A percentile compares a stretch with the other conserved stretches of the same genome.
Conservation (phyloP, 345 rosid species). For the Salix caprea region DNA sequence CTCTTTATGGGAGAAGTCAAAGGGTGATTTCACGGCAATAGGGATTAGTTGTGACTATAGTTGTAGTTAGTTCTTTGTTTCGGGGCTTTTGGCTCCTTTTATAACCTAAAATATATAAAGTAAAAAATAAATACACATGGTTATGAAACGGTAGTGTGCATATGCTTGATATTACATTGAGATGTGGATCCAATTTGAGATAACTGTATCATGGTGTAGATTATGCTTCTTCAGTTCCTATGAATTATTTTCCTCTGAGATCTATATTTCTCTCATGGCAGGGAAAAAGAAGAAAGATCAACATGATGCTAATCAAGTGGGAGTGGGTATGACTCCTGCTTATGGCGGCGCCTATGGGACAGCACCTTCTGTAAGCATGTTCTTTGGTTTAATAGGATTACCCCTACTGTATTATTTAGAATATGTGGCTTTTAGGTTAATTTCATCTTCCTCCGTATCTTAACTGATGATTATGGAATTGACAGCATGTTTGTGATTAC, state of each 20-base stretch:
- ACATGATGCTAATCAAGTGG: slow-evolving; percentile 64
- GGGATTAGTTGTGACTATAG: not conserved
- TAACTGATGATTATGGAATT: not conserved
- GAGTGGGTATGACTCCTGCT: slow-evolving; percentile 51
- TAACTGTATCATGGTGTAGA: not conserved
- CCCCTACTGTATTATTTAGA: not conserved
- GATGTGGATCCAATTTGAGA: not conserved
- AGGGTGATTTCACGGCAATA: not conserved
- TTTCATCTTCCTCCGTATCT: not conserved
- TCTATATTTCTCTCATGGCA: slow-evolving; percentile 19
- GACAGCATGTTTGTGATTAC: not conserved
- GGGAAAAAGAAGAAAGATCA: slow-evolving; percentile 90
- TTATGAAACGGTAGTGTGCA: not conserved
- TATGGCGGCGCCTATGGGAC: slow-evolving; percentile 70
- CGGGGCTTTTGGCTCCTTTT: not conserved
- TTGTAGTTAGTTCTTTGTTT: not conserved
- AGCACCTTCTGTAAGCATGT: slow-evolving; percentile 74
- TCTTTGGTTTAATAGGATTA: not conserved
- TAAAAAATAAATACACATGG: not conserved
- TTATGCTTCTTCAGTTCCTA: not conserved
- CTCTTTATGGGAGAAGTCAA: not conserved
- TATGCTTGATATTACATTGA: not conserved
- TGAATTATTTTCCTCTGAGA: not conserved
- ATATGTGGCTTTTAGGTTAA: not conserved
- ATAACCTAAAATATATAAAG: not conserved